A percentile compares a stretch with the other conserved stretches of the same genome.
Conservation (phyloP, 2,329 filamentous ascomycete genomes). For the Biscogniauxia sp. region DNA sequence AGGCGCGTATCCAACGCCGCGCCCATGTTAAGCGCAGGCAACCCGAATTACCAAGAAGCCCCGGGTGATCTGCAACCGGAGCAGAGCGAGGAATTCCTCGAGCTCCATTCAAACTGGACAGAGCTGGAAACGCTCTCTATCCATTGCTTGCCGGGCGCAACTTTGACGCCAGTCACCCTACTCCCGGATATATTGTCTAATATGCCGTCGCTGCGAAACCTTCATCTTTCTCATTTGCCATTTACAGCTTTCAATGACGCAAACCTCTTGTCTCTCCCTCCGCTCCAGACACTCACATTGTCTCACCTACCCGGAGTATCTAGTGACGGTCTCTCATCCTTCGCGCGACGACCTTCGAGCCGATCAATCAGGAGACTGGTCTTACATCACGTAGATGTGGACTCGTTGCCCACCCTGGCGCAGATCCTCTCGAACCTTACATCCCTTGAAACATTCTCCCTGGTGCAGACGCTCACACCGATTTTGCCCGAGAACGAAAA, state of each 20-base stretch:
- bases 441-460: conserved; percentile 46
- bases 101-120: conserved; percentile 54
- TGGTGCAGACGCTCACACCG: conserved; percentile 56
- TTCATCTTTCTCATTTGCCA: conserved; percentile 59
- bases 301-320: conserved; percentile 56
- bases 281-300: conserved; percentile 54
- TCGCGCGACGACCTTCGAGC: conserved; percentile 50
- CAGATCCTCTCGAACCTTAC: conserved; percentile 58
- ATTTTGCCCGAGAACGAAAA: conserved; percentile 53
- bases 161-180: conserved; percentile 50
- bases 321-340: conserved; percentile 53
- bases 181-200: conserved; percentile 48
- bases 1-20: conserved; percentile 31
- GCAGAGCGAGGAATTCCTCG: conserved; percentile 45
- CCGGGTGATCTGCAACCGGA: conserved; percentile 41
- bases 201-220: conserved; percentile 54
- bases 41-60: conserved; percentile 26
- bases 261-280: conserved; percentile 53
- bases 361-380: conserved; percentile 48
- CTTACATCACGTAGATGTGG: conserved; percentile 55
- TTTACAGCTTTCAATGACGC: conserved; percentile 55
- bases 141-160: conserved; percentile 56
- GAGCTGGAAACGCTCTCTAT: conserved; percentile 56
- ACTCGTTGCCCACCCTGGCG: conserved; percentile 55
- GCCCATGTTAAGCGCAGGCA: conserved; percentile 22